A percentile compares a stretch with the other conserved stretches of the same genome.
These are phyloP conservation scores for Phellinidium pouzarii DNA, from an alignment of 1,284 basidiomycete genomes.

Conservation along the genomic window DNA sequence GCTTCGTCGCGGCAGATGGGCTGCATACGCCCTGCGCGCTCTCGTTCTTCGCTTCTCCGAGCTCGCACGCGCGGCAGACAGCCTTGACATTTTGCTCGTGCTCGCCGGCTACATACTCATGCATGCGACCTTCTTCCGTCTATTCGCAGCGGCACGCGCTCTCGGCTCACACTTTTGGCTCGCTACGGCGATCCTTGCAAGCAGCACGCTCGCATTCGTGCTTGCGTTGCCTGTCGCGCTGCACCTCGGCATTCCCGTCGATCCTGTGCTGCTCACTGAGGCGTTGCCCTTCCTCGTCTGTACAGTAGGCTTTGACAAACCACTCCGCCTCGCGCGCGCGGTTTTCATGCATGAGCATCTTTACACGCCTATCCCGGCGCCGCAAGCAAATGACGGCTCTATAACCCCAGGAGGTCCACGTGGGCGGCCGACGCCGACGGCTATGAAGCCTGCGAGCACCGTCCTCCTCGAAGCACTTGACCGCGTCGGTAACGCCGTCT, in stretches of 20 bases:
- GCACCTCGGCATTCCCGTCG: conserved; percentile 80
- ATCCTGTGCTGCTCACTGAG: conserved; percentile 90
- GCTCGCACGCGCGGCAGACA: conserved; percentile 86
- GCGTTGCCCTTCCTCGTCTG: conserved; percentile 97
- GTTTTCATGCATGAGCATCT: conserved; percentile 86
- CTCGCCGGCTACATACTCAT: conserved; percentile 94
- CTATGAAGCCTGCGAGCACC: conserved; percentile 72
- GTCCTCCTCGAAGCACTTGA: conserved; percentile 83
- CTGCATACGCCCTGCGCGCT: conserved; percentile 79
- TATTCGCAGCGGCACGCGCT: conserved; percentile 81
- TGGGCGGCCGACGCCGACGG: conserved; percentile 17
- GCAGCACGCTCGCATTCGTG: conserved; percentile 84
- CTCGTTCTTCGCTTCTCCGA: conserved; percentile 82
- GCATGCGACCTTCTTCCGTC: conserved; percentile 91
- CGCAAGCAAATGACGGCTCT: conserved; percentile 1
- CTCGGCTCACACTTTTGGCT: conserved; percentile 90
- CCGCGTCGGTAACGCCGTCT: conserved; percentile 74
- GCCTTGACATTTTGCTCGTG: conserved; percentile 92
- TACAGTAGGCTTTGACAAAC: conserved; percentile 97
- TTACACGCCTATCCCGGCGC: conserved; percentile 35
- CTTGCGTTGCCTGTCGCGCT: conserved; percentile 83
- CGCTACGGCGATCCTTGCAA: conserved; percentile 77
- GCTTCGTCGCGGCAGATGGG: conserved; percentile 61
- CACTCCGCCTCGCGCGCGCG: conserved; percentile 84
- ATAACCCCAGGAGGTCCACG: conserved; percentile 9